Percentiles rank a stretch among this genome's conserved stretches.
These are phyloP conservation scores for Mycena alexandri DNA, from an alignment of 768 basidiomycete species.

Conservation along the genomic window DNA sequence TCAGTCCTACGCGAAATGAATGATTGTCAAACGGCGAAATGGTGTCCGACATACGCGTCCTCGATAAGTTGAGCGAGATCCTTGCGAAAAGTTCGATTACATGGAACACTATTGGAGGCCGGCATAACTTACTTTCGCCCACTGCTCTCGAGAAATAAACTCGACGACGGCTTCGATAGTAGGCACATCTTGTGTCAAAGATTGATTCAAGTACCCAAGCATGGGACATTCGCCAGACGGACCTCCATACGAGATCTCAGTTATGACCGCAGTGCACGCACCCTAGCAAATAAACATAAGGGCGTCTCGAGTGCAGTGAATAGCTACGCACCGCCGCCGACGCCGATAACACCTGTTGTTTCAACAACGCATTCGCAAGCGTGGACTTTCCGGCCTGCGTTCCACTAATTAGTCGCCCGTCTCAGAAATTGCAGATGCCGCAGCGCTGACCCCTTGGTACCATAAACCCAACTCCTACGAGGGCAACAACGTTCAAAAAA, in stretches of 20 bases:
- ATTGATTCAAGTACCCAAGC: neutral
- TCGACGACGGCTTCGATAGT: constrained; percentile 29
- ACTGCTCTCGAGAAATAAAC: constrained; percentile 24
- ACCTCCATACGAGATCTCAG: constrained; percentile 33
- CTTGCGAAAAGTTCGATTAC: constrained; percentile 1
- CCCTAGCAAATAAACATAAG: constrained; percentile 20
- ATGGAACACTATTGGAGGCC: neutral
- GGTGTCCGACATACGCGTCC: constrained; percentile 24
- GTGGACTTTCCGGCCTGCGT: constrained; percentile 33
- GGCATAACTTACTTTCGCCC: constrained; percentile 22
- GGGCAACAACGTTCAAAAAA: neutral
- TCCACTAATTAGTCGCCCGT: neutral
- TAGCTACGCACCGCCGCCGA: constrained; percentile 31
- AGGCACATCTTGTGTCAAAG: neutral
- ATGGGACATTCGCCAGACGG: neutral
- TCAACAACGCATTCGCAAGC: constrained; percentile 33
- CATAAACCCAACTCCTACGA: neutral
- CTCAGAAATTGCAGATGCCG: neutral
- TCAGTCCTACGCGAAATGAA: constrained; percentile 14
- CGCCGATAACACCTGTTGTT: constrained; percentile 21
- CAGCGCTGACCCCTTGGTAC: constrained; percentile 17
- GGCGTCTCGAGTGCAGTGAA: neutral
- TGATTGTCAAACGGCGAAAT: neutral
- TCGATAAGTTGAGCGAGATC: constrained; percentile 21
- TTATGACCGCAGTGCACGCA: constrained; percentile 37